These are phyloP conservation scores for Gossypium longicalyx DNA, from an alignment of 345 rosid genomes.

Conservation along the genomic window DNA sequence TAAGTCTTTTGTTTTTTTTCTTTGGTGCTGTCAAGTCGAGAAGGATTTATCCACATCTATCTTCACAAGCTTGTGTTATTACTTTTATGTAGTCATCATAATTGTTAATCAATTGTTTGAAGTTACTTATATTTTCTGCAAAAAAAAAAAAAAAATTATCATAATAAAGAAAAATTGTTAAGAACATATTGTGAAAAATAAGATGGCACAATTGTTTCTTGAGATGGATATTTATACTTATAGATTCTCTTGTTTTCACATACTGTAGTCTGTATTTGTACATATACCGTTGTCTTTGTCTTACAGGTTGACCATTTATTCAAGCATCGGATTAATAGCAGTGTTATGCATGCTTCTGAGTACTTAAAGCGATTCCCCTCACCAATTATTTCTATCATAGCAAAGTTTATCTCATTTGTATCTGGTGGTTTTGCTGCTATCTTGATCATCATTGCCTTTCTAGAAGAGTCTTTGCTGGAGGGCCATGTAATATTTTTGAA, in stretches of 20 bases:
- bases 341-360: constrained; percentile 72
- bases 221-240: background rate
- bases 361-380: constrained; percentile 89
- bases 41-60: background rate
- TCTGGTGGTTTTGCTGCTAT: constrained; percentile 97
- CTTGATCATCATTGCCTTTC: constrained; percentile 87
- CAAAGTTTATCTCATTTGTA: constrained; percentile 92
- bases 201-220: background rate
- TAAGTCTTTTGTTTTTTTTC: background rate
- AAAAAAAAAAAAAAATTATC: background rate
- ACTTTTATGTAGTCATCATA: background rate
- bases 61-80: background rate
- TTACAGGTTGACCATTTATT: constrained; percentile 95
- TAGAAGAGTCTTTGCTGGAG: constrained; percentile 95
- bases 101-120: background rate
- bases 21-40: background rate
- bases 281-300: constrained; percentile 13
- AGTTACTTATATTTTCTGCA: background rate
- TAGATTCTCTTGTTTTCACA: background rate
- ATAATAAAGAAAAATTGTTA: background rate
- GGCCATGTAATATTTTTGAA: constrained; percentile 69
- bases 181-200: background rate
- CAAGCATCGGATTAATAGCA: constrained; percentile 92
- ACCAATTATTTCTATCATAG: constrained; percentile 73
- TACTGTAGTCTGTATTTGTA: constrained; percentile 10